Base-by-base conservation (phyloP, 1,284 basidiomycete species). In the Boletus semigastroideus region DNA sequence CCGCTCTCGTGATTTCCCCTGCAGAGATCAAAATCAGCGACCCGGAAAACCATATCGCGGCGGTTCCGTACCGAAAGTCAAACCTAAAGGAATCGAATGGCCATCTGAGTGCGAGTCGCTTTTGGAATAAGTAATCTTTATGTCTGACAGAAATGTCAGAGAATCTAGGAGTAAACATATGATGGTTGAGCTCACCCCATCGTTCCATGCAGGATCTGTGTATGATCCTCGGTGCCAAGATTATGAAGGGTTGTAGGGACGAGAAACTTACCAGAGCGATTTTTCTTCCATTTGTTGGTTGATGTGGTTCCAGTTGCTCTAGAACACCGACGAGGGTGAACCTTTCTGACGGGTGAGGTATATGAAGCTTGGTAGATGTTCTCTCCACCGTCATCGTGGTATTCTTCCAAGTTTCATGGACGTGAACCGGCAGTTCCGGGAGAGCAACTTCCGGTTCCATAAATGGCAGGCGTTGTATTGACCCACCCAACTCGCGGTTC, bases 91-190 rank as follows among this genome's bases (percentile, higher is more conserved):
- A 90, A 65, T 92, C 90, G 27, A 89, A 65, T 0, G 87, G 85
- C 8, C 92, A 68, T n/a, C 73, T 75, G 22, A 70, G 65, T 1
- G 85, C 87, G 12, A 92, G 79, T n/a, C 77, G 79, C 60, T 84
- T 85, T 68, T 89, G 87, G 72, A 87, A 92, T 46, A 90, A 70
- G 71, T 92, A 92, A 66, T 93, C 86, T 60, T 90, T 90, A 66
- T 91, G 89, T 59, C 88, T 90, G 66, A 25, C 54, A 41, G 17
- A 38, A 51, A 50, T 11, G 37, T 53, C 20, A 51, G 44, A 16
- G 20, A 42, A 19, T 2, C 4, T 13, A 38, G 33, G 22, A 27
- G 19, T 25, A 4, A 25, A 6, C 25, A n/a, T 28, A 27, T 27
- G 17, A 34, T 33, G 27, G 31, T 25, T 36, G 34, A 41, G 62